A percentile compares a stretch with the other conserved stretches of the same genome.
These are phyloP conservation scores for Neurospora sp. DNA, from an alignment of 495 filamentous ascomycete species.

Conservation along the genomic window DNA sequence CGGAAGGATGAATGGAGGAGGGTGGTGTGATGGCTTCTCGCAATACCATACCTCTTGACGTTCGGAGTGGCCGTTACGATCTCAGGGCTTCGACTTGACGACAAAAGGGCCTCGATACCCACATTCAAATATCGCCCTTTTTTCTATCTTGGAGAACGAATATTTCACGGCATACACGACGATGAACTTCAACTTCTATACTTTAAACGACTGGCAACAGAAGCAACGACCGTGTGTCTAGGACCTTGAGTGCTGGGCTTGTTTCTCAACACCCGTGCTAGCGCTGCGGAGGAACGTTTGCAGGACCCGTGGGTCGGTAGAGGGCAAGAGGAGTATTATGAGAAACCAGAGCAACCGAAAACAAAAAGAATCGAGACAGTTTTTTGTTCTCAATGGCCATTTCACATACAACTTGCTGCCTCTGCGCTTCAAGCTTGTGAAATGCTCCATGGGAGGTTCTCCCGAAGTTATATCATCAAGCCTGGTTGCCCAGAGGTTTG, in stretches of 20 bases:
- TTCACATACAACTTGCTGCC: slow-evolving; percentile 35
- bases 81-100: neutral
- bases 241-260: neutral
- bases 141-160: neutral
- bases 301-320: neutral
- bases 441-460: slow-evolving; percentile 55
- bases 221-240: neutral
- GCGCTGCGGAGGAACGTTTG: neutral
- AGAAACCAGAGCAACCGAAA: slow-evolving; percentile 6
- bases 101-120: neutral
- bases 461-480: slow-evolving; percentile 37
- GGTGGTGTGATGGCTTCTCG: neutral
- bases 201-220: neutral
- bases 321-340: neutral
- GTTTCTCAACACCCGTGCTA: neutral
- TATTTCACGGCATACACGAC: neutral
- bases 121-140: neutral
- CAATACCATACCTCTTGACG: neutral
- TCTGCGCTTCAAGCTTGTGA: slow-evolving; percentile 35
- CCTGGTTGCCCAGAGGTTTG: slow-evolving; percentile 12
- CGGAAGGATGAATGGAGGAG: neutral
- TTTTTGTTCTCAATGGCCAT: slow-evolving; percentile 47
- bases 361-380: slow-evolving; percentile 6
- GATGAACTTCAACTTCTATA: neutral
- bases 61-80: neutral